These are phyloP conservation scores for Chytriomyces hyalinus DNA, from an alignment of 192 early-diverging fungal species.

Conservation along the genomic window DNA sequence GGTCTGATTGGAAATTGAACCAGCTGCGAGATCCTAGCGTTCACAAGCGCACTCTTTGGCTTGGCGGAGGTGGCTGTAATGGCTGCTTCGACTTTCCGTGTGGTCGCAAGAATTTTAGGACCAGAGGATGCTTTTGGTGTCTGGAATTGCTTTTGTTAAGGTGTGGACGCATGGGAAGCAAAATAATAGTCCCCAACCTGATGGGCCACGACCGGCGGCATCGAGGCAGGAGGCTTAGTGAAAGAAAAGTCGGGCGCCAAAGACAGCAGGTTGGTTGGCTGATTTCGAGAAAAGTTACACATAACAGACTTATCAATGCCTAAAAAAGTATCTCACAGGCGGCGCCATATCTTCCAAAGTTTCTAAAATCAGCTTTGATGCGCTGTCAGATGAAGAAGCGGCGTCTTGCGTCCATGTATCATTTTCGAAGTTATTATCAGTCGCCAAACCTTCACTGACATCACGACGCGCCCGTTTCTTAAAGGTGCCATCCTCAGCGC, in stretches of 20 bases:
- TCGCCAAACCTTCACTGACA: too few relatives aligned
- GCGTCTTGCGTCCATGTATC: too few relatives aligned
- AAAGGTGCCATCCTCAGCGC: too few relatives aligned
- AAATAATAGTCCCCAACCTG: slow-evolving; percentile 3
- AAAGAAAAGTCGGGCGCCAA: slow-evolving; percentile 11
- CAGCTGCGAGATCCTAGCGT: slow-evolving; percentile 6
- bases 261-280: slow-evolving; percentile 1
- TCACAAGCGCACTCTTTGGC: slow-evolving; percentile 14
- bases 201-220: slow-evolving; percentile 15
- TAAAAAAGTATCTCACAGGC: slow-evolving; percentile 9
- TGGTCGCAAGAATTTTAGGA: not conserved
- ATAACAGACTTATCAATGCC: not conserved
- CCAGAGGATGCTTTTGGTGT: not conserved
- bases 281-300: not conserved
- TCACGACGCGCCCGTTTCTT: too few relatives aligned
- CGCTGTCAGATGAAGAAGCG: slow-evolving; percentile 9
- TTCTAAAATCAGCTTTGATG: slow-evolving; percentile 28
- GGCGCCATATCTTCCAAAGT: slow-evolving; percentile 22
- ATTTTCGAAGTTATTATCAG: too few relatives aligned
- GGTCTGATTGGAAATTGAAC: not conserved
- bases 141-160: slow-evolving; percentile 13
- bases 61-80: slow-evolving; percentile 13
- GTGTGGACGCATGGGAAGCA: not conserved
- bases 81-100: slow-evolving; percentile 24
- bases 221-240: not conserved